Evolutionary conservation across 352 stramenopile species (phyloP).

Genomic region (Globisporangium cylindrosporum): DNA sequence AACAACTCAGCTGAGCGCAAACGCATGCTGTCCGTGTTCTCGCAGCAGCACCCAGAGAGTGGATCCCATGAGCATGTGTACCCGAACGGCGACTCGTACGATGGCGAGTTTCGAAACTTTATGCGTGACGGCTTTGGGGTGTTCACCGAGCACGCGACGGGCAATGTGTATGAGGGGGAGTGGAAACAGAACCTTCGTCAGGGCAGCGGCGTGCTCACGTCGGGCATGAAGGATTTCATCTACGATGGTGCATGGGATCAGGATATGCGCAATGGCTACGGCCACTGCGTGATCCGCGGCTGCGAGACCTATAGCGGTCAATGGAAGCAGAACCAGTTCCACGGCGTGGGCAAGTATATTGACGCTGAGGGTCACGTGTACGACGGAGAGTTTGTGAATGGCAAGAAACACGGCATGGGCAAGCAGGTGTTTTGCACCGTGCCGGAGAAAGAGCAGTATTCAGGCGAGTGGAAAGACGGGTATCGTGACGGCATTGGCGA

Average conservation of each 20-base stretch:
- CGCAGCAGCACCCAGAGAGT: constrained; percentile 24
- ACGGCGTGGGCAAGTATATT: constrained; percentile 76
- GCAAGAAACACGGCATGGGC: constrained; percentile 77
- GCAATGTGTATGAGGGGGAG: constrained; percentile 70
- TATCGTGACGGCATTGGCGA: constrained; percentile 57
- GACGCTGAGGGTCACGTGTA: constrained; percentile 81
- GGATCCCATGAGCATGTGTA: constrained; percentile 47
- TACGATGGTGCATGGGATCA: constrained; percentile 75
- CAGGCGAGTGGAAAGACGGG: constrained; percentile 57
- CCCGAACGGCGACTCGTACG: constrained; percentile 69
- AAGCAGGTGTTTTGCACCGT: constrained; percentile 29
- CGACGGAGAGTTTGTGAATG: constrained; percentile 72
- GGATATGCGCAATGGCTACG: constrained; percentile 58
- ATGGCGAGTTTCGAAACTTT: constrained; percentile 53
- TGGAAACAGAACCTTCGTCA: constrained; percentile 61
- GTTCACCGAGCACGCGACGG: constrained; percentile 57
- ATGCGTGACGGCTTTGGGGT: constrained; percentile 53
- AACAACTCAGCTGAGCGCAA: not conserved
- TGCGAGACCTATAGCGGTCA: constrained; percentile 74
- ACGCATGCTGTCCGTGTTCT: constrained; percentile 13
- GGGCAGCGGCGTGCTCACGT: constrained; percentile 64
- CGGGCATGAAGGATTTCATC: constrained; percentile 74
- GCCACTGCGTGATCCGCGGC: constrained; percentile 72
- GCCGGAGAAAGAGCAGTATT: constrained; percentile 45
- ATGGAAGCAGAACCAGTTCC: constrained; percentile 73